Percentiles rank a stretch among this genome's conserved stretches.
Evolutionary conservation across 441 rosid species (phyloP).

Genomic region (Corymbia calophylla): DNA sequence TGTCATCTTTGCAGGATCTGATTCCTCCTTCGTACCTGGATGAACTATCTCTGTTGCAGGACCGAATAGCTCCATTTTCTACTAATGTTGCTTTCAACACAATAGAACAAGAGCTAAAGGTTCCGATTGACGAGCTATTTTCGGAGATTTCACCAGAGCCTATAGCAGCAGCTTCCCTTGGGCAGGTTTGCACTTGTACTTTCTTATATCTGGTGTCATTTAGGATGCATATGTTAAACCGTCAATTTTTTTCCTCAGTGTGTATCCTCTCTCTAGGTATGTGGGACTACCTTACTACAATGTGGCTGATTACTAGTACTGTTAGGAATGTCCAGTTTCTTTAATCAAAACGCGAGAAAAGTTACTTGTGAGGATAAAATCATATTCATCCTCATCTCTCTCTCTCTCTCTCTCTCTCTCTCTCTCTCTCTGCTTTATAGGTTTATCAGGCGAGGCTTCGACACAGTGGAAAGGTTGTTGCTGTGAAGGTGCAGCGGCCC

Average conservation of each 20-base stretch:
- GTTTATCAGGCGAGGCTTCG: constrained; percentile 93
- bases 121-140: constrained; percentile 60
- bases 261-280: neutral
- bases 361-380: neutral
- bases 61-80: constrained; percentile 85
- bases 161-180: constrained; percentile 89
- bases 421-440: constrained; percentile 20
- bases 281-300: neutral
- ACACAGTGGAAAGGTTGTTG: constrained; percentile 51
- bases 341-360: neutral
- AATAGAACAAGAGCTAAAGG: constrained; percentile 73
- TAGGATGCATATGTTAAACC: neutral
- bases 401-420: neutral
- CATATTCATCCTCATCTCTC: neutral
- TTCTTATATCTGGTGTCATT: constrained; percentile 1
- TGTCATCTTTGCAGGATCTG: constrained; percentile 47
- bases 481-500: constrained; percentile 93
- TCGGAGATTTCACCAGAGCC: constrained; percentile 93
- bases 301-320: neutral
- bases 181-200: constrained; percentile 45
- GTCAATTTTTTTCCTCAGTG: neutral
- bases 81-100: constrained; percentile 65
- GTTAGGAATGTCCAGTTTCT: neutral
- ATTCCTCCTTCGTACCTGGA: constrained; percentile 80
- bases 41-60: constrained; percentile 84